Evolutionary conservation across 306 rosid species (phyloP), one percentile per base, ranked within the genome.

Genomic region (Begonia fuchsioides): DNA sequence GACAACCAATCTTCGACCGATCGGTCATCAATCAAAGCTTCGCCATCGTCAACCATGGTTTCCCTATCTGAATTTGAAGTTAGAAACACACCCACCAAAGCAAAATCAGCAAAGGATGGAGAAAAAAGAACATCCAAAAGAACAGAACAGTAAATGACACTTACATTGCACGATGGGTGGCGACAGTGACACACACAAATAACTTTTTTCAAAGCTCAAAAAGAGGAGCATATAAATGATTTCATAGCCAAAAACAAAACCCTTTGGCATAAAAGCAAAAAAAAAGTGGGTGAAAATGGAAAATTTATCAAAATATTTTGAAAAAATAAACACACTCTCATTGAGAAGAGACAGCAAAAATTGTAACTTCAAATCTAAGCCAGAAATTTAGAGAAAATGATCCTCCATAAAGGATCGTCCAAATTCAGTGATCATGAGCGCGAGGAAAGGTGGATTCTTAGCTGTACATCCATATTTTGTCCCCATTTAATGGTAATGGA

Each of bases 21-120:
- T 55, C 49, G 45, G 5, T 66, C 15, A 35, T 35, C 44, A 11
- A n/a, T 45, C 6, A 20, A 57, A 47, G 26, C 47, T n/a, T 12
- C 59, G 12, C 60, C 40, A 39, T 68, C 87, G 67, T 78, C 95
- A 60, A 72, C 94, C 94, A 90, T 84, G 78, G 59, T 72, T 56
- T 52, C 35, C 5, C 5, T 70, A 68, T 50, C 38, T 17, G 50
- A 49, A 55, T 26, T 26, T 26, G 35, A 4, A 5, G 35, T 26
- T 26, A 26, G 35, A 26, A 26, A 5, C 35, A 1, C 5, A 26
- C 35, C 35, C 35, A 3, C 35, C 35, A 26, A 26, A 8, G 48
- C 73, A 63, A 58, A 51, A 63, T 67, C 51, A 57, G 5, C 35
- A 57, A 57, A 71, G 50, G 56, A 38, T 54, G 15, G n/a, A n/a